phyloP scores from a whole-genome alignment of 148 eudicot genomes.

The Spergularia bocconei region DNA sequence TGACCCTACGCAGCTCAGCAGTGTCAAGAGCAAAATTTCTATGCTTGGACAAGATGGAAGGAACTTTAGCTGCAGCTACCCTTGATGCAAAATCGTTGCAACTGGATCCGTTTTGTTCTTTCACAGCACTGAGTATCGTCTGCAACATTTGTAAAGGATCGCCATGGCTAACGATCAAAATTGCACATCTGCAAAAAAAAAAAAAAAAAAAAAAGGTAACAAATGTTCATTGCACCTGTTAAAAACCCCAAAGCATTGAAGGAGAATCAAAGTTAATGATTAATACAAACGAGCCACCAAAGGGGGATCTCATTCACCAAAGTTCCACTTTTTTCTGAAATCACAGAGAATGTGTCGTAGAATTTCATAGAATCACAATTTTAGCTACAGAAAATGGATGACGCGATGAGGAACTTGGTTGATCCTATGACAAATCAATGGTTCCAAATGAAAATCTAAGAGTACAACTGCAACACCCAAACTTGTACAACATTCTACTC shows the following conservation, averaged over 20 bases:
- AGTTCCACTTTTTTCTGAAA: no score
- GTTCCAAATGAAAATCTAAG: no score
- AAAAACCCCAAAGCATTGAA: neutral
- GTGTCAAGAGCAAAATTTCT: constrained; percentile 63
- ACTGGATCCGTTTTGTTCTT: constrained; percentile 25
- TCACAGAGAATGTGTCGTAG: no score
- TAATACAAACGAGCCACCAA: no score
- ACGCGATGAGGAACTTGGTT: no score
- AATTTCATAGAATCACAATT: no score
- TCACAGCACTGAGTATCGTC: constrained; percentile 61
- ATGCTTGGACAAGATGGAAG: constrained; percentile 64
- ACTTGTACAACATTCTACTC: no score
- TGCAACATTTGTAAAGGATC: constrained; percentile 94
- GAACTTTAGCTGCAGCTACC: constrained; percentile 52
- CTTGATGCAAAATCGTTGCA: constrained; percentile 38
- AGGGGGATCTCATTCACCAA: no score
- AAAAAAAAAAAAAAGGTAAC: constrained; percentile 12
- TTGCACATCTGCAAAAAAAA: constrained; percentile 59
- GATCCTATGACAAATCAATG: no score
- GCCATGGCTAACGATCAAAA: constrained; percentile 90
- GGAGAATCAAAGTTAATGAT: neutral
- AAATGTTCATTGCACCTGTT: neutral
- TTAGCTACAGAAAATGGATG: no score
- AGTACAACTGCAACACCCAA: no score
- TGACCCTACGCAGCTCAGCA: constrained; percentile 68